A percentile compares a stretch with the other conserved stretches of the same genome.
Conservation (phyloP, 2,329 filamentous ascomycete species). For the Hyphodiscus sp. region DNA sequence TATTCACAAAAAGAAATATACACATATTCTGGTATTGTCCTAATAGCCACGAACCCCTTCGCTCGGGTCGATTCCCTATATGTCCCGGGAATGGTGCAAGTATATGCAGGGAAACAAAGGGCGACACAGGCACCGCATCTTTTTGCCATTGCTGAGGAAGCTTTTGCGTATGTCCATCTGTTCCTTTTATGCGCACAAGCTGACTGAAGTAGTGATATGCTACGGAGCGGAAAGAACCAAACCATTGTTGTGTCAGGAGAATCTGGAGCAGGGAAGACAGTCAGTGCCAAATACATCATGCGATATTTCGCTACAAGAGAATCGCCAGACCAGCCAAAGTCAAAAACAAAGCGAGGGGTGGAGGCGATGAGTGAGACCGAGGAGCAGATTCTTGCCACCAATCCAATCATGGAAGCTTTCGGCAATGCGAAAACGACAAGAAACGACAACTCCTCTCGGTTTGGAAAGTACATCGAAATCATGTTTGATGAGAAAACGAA, state of each 20-base stretch:
- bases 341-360: slow-evolving; percentile 66
- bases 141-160: slow-evolving; percentile 97
- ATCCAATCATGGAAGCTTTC: slow-evolving; percentile 99
- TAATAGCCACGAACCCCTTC: slow-evolving; percentile 98
- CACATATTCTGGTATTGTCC: slow-evolving; percentile 96
- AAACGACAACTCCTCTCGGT: slow-evolving; percentile 98
- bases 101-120: slow-evolving; percentile 94
- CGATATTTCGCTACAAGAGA: slow-evolving; percentile 98
- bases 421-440: slow-evolving; percentile 99
- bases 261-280: slow-evolving; percentile 97
- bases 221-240: slow-evolving; percentile 92
- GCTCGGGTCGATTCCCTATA: slow-evolving; percentile 96
- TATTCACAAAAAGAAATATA: slow-evolving; percentile 99
- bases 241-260: slow-evolving; percentile 99
- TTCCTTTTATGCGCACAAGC: slow-evolving; percentile 16
- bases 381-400: slow-evolving; percentile 95
- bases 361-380: slow-evolving; percentile 94
- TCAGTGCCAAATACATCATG: slow-evolving; percentile 99
- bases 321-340: slow-evolving; percentile 78
- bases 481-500: slow-evolving; percentile 95
- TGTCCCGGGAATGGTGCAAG: slow-evolving; percentile 98
- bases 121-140: slow-evolving; percentile 95
- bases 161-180: slow-evolving; percentile 69
- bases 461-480: slow-evolving; percentile 99
- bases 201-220: slow-evolving; percentile 73